Percentiles rank a stretch among this genome's conserved stretches.
Conservation (phyloP, 306 rosid species). For the Prinsepia uniflora region DNA sequence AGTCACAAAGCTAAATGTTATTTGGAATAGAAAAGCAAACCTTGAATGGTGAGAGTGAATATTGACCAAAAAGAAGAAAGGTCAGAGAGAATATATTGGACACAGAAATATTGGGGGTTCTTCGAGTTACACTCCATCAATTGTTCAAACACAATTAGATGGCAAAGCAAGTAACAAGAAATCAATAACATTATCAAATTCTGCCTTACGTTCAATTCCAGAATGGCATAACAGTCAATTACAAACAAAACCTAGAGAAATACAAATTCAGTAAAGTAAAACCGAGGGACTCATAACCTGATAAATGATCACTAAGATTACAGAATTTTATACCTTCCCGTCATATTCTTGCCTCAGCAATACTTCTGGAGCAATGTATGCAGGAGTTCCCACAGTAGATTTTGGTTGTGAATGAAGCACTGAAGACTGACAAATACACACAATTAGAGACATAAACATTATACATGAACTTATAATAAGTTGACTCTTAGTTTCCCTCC, state of each 20-base stretch:
- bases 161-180: background rate
- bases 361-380: too few species aligned
- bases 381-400: slow-evolving; percentile 97
- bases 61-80: too few species aligned
- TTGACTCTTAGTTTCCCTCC: background rate
- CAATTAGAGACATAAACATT: slow-evolving; percentile 15
- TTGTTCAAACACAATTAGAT: background rate
- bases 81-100: background rate
- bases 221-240: too few species aligned
- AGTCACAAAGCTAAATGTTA: background rate
- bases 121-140: background rate
- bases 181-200: background rate
- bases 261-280: too few species aligned
- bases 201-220: slow-evolving; percentile 1
- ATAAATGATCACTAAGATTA: too few species aligned
- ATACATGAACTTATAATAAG: background rate
- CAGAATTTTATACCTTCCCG: too few species aligned
- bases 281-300: too few species aligned
- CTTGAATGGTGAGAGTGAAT: slow-evolving; percentile 4
- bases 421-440: slow-evolving; percentile 61
- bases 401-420: slow-evolving; percentile 96
- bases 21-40: background rate
- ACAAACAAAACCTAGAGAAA: too few species aligned
- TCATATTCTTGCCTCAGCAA: too few species aligned
- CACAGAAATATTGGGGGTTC: background rate